These are phyloP conservation scores for Avicennia marina DNA, from an alignment of 257 asterid genomes.

Conservation along the genomic window DNA sequence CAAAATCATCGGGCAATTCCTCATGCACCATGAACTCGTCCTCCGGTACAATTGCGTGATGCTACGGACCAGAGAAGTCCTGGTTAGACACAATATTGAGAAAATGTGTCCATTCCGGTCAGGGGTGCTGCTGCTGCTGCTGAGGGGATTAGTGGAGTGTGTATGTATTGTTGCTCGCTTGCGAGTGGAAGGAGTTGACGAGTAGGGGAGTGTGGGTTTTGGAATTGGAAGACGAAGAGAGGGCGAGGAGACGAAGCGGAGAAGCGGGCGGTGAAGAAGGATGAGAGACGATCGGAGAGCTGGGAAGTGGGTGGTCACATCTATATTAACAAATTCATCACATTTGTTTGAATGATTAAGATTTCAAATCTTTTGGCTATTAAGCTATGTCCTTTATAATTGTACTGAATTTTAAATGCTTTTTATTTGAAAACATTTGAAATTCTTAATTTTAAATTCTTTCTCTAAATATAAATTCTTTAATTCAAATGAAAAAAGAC, in stretches of 20 bases:
- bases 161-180: slow-evolving; percentile 25
- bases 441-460: no score
- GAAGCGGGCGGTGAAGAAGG: slow-evolving; percentile 37
- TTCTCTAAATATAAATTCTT: no score
- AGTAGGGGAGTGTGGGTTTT: slow-evolving; percentile 25
- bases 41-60: slow-evolving; percentile 31
- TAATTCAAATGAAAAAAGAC: no score
- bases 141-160: no score
- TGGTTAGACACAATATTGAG: slow-evolving; percentile 60
- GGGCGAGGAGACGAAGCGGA: slow-evolving; percentile 29
- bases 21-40: slow-evolving; percentile 77
- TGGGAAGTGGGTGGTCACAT: slow-evolving; percentile 52
- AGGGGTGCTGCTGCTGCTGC: no score
- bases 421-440: no score
- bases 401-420: no score
- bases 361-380: no score
- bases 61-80: slow-evolving; percentile 31
- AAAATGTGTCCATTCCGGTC: no score
- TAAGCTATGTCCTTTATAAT: no score
- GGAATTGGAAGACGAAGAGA: slow-evolving; percentile 23
- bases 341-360: no score
- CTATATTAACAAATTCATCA: no score
- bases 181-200: slow-evolving; percentile 42
- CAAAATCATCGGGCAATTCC: slow-evolving; percentile 54
- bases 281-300: slow-evolving; percentile 45